These are phyloP conservation scores for Lactarius deliciosus DNA, from an alignment of 768 basidiomycete genomes.

Conservation along the genomic window DNA sequence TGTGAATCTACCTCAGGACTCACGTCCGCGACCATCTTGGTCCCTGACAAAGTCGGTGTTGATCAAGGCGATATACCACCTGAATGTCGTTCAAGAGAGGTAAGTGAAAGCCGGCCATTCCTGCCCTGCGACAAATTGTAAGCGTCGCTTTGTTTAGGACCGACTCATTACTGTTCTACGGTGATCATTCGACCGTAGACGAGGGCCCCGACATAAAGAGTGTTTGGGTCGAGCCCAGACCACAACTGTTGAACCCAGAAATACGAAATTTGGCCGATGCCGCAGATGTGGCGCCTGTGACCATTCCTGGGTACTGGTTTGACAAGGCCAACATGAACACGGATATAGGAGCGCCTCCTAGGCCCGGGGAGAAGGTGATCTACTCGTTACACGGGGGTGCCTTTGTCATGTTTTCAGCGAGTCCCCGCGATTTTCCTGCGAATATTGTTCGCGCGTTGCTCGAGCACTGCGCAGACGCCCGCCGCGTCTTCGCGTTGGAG, in stretches of 20 bases:
- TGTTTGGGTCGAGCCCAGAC: slow-evolving; percentile 30
- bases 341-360: slow-evolving; percentile 38
- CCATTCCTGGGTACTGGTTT: slow-evolving; percentile 28
- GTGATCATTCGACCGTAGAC: slow-evolving; percentile 21
- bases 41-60: slow-evolving; percentile 14
- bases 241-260: slow-evolving; percentile 21
- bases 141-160: not conserved
- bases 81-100: slow-evolving; percentile 15
- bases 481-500: slow-evolving; percentile 60
- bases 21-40: slow-evolving; percentile 22
- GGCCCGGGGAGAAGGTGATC: slow-evolving; percentile 55
- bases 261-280: slow-evolving; percentile 20
- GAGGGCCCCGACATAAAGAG: slow-evolving; percentile 24
- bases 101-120: not conserved
- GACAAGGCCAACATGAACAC: slow-evolving; percentile 14
- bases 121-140: not conserved
- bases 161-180: slow-evolving; percentile 17
- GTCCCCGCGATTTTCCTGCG: slow-evolving; percentile 45
- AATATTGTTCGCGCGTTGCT: slow-evolving; percentile 44
- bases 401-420: slow-evolving; percentile 53
- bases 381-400: slow-evolving; percentile 66
- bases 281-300: slow-evolving; percentile 15
- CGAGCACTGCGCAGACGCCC: slow-evolving; percentile 36
- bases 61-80: slow-evolving; percentile 5
- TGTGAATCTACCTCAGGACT: not conserved